Base-by-base conservation (phyloP, 2,329 filamentous ascomycete species). In the Uncinocarpus reesii region DNA sequence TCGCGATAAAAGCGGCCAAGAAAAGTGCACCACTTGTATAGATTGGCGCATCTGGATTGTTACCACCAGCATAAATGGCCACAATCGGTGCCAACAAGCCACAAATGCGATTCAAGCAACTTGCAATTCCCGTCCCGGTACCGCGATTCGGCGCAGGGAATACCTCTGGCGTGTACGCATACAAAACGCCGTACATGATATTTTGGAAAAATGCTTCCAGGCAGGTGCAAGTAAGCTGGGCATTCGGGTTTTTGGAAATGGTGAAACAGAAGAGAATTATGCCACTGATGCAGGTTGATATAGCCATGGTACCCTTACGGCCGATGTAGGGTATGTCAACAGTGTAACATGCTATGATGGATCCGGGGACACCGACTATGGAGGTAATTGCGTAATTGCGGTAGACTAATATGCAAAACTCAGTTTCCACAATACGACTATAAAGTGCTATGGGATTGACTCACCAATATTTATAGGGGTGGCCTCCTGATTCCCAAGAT, bases 381-480 rank as follows among this genome's bases (percentile, higher is more conserved):
- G 83, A 84, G 13, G 84, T 86, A 62, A 93, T 88, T 62, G 81
- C 81, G 63, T 88, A 90, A 71, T 87, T 86, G 52, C 84, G 81
- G 69, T 92, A 93, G 41, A 65, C 70, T 40, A 65, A 62, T n/a
- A 43, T 63, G 60, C 7, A 13, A n/a, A 7, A 16, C 15, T 52
- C 16, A 52, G 47, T 28, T 13, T 31, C 20, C 10, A 7, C 7
- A 15, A 13, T 13, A 13, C n/a, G 62, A 60, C 10, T 65, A 15
- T 47, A 42, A n/a, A 2, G 8, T 23, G 46, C 11, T n/a, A 2
- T 6, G 7, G 46, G 34, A 8, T 28, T n/a, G 37, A 51, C 53
- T 34, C 42, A 55, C 53, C 70, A 28, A 67, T 63, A 41, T 63
- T 60, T 15, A 63, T 62, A 10, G 67, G 60, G 21, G 67, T 65